phyloP scores from a whole-genome alignment of 2,329 filamentous ascomycete species.

The Capronia coronata region DNA sequence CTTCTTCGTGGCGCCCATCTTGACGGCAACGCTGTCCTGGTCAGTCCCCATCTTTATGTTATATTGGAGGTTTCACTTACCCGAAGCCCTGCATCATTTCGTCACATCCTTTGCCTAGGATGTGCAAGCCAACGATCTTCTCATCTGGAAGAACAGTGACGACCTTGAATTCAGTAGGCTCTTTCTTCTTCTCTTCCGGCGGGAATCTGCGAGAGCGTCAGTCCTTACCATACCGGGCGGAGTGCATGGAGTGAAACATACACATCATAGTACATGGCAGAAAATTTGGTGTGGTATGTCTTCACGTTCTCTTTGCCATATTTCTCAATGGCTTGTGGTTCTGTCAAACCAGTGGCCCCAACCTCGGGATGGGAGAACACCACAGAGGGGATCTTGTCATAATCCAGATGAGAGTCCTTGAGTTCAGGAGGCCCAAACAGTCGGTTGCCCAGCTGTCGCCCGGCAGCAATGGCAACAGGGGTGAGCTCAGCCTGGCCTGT shows the following conservation, averaged over 20 bases:
- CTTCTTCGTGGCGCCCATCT: conserved; percentile 73
- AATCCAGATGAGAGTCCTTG: conserved; percentile 41
- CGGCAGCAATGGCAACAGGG: conserved; percentile 48
- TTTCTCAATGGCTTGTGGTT: conserved; percentile 42
- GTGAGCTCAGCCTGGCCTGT: conserved; percentile 48
- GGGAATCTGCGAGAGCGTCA: conserved; percentile 32
- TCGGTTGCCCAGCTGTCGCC: conserved; percentile 45
- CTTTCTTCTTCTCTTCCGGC: conserved; percentile 44
- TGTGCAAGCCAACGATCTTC: conserved; percentile 47
- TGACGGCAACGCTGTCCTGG: conserved; percentile 50
- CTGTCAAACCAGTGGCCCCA: conserved; percentile 46
- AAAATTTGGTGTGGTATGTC: conserved; percentile 45
- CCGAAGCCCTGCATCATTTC: conserved; percentile 73
- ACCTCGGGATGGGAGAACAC: conserved; percentile 48
- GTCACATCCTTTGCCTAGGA: conserved; percentile 42
- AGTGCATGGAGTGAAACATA: conserved; percentile 5
- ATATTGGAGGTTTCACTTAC: conserved; percentile 29
- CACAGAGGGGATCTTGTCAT: conserved; percentile 49
- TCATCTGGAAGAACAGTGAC: conserved; percentile 45
- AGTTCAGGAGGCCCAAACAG: conserved; percentile 45
- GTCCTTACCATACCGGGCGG: neutral
- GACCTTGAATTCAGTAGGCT: conserved; percentile 48
- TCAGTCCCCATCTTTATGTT: neutral
- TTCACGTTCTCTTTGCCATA: conserved; percentile 48
- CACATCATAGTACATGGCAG: conserved; percentile 44